Percentiles rank a stretch among this genome's conserved stretches.
These are phyloP conservation scores for Leccinum fibrillosum DNA, from an alignment of 768 basidiomycete genomes.

Conservation along the genomic window DNA sequence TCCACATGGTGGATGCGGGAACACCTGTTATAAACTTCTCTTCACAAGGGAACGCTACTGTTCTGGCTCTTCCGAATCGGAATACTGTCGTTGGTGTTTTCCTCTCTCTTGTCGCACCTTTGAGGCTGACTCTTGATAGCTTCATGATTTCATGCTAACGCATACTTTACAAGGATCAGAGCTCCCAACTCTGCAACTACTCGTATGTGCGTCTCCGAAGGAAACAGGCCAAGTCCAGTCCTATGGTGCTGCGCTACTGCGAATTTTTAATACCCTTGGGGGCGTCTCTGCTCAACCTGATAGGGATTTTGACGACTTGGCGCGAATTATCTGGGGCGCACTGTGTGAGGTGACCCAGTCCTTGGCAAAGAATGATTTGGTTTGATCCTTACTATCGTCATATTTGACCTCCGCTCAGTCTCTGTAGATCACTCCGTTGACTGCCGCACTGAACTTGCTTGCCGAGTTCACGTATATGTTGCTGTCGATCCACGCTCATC, in stretches of 20 bases:
- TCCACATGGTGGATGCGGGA: constrained; percentile 32
- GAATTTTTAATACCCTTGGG: constrained; percentile 31
- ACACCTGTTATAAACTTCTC: constrained; percentile 7
- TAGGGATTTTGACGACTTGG: constrained; percentile 17
- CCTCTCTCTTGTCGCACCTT: background rate
- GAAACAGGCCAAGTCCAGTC: constrained; percentile 23
- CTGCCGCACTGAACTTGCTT: constrained; percentile 53
- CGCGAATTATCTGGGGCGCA: constrained; percentile 32
- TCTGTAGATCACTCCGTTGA: constrained; percentile 42
- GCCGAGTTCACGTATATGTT: constrained; percentile 43
- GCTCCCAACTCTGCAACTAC: constrained; percentile 49
- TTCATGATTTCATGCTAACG: constrained; percentile 58
- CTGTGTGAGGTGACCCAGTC: constrained; percentile 39
- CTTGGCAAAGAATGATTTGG: constrained; percentile 38
- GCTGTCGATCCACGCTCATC: constrained; percentile 42
- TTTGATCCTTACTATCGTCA: constrained; percentile 27
- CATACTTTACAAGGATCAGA: constrained; percentile 43
- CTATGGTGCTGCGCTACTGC: constrained; percentile 44
- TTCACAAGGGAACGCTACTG: constrained; percentile 31
- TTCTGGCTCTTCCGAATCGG: constrained; percentile 47
- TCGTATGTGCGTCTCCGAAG: constrained; percentile 39
- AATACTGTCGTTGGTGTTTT: constrained; percentile 47
- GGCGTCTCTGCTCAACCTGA: constrained; percentile 18
- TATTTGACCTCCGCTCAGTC: constrained; percentile 6
- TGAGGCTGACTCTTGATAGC: constrained; percentile 33